Conservation (phyloP, 257 asterid species). For the Ajuga chamaepitys region DNA sequence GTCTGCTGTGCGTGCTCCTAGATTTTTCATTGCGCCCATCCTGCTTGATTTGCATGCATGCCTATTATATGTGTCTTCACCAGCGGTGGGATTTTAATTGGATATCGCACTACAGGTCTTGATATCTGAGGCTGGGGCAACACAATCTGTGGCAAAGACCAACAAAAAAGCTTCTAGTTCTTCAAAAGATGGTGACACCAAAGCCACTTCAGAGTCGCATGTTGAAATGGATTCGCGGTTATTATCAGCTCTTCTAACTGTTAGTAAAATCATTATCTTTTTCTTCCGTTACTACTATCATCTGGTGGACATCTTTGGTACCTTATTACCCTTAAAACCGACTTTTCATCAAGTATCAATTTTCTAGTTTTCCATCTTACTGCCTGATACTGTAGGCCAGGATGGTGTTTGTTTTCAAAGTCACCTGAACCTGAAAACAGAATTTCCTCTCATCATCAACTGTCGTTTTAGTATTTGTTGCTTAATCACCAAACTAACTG, state of each 20-base stretch:
- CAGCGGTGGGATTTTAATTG: not conserved
- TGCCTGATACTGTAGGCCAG: not conserved
- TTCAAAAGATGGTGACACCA: constrained; percentile 36
- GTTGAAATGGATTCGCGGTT: constrained; percentile 96
- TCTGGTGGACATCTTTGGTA: not conserved
- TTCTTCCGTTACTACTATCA: constrained; percentile 5
- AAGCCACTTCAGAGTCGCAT: constrained; percentile 43
- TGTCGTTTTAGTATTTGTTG: not conserved
- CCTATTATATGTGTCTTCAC: not conserved
- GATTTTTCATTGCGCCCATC: not conserved
- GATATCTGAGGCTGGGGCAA: constrained; percentile 58
- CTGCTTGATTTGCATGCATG: not conserved
- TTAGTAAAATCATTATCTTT: constrained; percentile 27
- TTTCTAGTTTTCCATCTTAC: not conserved
- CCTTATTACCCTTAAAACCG: constrained; percentile 5
- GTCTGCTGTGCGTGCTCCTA: too few relatives aligned
- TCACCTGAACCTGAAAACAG: not conserved
- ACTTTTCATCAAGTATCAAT: not conserved
- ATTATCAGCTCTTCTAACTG: constrained; percentile 77
- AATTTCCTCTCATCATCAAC: not conserved
- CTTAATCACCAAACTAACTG: not conserved
- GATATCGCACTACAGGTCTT: constrained; percentile 45
- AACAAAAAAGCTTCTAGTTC: constrained; percentile 32
- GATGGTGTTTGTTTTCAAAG: not conserved
- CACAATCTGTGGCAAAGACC: constrained; percentile 28